Evolutionary conservation across 805 yeast genomes (phyloP), one percentile per base, ranked within the genome.

Genomic region (Metschnikowia anglica): DNA sequence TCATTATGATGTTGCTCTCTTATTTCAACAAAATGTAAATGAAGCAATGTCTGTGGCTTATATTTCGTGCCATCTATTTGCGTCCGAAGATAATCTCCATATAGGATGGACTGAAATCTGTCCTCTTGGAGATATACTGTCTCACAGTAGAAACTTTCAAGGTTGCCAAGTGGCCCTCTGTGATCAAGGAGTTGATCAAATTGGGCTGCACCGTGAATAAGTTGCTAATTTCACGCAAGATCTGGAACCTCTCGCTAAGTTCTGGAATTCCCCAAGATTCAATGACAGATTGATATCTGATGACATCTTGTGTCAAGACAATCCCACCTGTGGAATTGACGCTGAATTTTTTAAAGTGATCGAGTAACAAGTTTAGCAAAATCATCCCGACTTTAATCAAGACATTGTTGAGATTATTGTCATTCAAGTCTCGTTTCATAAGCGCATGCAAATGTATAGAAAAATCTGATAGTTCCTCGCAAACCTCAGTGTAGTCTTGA

Each of bases 171-270:
- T 82, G 88, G 1, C 96, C 93, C 56, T 88, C 96, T 30, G 82
- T 80, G 2, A 88, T 80, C 56, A 89, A 72, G 1, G 95, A 85
- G 49, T 81, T 81, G 41, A 89, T 67, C 53, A 87, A 73, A 44
- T 85, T 85, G 2, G 91, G 85, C 57, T 86, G 93, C 13, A 88
- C 95, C 0, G 95, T 83, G 61, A 83, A 90, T 46, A 90, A 67
- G 55, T 87, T 88, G 24, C 91, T 88, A 47, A 90, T 76, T 52
- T 89, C 96, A 58, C 88, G 78, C 48, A 90, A 66, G 10, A 88
- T 73, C 38, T 79, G 80, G 65, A 86, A 83, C 44, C 76, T 74
- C 25, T 81, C 85, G 3, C 80, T 67, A 21, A 87, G 63, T 31
- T 76, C 80, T 2, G 74, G 72, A 12, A 85, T 70, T 6, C 71